Evolutionary conservation across 768 basidiomycete genomes (phyloP), one percentile per base, ranked within the genome.

Genomic region (Agaricus subrufescens): DNA sequence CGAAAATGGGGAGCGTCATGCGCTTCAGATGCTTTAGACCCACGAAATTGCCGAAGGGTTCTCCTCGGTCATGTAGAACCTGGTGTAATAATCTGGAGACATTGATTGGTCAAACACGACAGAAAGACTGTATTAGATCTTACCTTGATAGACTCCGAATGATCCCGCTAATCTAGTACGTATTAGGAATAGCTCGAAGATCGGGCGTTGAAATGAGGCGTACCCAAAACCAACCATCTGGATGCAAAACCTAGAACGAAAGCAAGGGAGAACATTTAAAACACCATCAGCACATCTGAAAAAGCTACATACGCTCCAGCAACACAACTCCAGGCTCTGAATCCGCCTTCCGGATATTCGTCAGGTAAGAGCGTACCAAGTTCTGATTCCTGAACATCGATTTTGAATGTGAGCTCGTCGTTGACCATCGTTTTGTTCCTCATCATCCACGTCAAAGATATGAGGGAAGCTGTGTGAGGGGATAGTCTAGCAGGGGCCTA

Each of bases 61-160:
- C 29, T 63, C 58, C 10, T 60, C 50, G n/a, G 53, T 59, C 8
- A 69, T 58, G 54, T 65, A 66, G 14, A 63, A 58, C 34, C 66
- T 62, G 2, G 65, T 63, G 37, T 67, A 69, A 48, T 62, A 67
- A 51, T 67, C 68, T 66, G 46, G 27, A 39, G 39, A 31, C 7
- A 8, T 46, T n/a, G n/a, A n/a, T n/a, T 42, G 50, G 11, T 15
- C n/a, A n/a, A n/a, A 15, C 14, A n/a, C n/a, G 4, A 43, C 31
- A 12, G 37, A 48, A 9, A n/a, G n/a, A n/a, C n/a, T n/a, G n/a
- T n/a, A n/a, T n/a, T n/a, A 44, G 25, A 14, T 12, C 31, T 15
- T 43, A 56, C 65, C 65, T 65, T 66, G 65, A 52, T 63, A 68
- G 26, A 66, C 65, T 4, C 67, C 67, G 30, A 63, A 66, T n/a